Evolutionary conservation across 371 early-diverging fungal genomes (phyloP).

Genomic region (Basidiobolus meristosporus): DNA sequence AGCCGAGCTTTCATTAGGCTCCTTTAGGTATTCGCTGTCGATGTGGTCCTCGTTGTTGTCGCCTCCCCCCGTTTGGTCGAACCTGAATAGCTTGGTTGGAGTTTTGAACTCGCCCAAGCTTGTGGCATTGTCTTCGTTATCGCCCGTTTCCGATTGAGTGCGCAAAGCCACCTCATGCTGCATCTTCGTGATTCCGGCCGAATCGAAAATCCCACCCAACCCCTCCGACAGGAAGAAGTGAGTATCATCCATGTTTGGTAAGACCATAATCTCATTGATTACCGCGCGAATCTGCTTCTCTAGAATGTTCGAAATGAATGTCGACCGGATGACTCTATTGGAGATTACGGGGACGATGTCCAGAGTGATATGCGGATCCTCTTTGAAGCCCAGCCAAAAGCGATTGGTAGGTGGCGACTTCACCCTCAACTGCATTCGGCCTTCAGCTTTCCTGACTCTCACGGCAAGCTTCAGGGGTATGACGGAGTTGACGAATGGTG

Average conservation of each 20-base stretch:
- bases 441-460: constrained; percentile 38
- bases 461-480: constrained; percentile 65
- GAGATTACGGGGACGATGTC: constrained; percentile 71
- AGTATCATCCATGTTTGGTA: constrained; percentile 84
- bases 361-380: constrained; percentile 58
- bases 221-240: constrained; percentile 55
- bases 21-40: too few species aligned
- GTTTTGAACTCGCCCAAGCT: too few species aligned
- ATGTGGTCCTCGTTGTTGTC: too few species aligned
- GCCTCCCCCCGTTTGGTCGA: too few species aligned
- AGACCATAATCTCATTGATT: constrained; percentile 56
- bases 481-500: constrained; percentile 34
- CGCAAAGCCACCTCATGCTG: too few species aligned
- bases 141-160: too few species aligned
- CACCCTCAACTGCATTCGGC: constrained; percentile 53
- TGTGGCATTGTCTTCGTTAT: too few species aligned
- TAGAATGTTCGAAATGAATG: constrained; percentile 63
- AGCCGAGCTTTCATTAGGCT: too few species aligned
- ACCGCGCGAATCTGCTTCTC: constrained; percentile 66
- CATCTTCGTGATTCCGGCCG: too few species aligned
- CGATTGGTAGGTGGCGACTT: constrained; percentile 76
- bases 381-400: constrained; percentile 77
- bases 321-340: constrained; percentile 60
- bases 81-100: too few species aligned
- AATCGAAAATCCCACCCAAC: constrained; percentile 25